Percentiles rank a stretch among this genome's conserved stretches.
Conservation (phyloP, 1,139 yeast species). For the Pichia terricola region DNA sequence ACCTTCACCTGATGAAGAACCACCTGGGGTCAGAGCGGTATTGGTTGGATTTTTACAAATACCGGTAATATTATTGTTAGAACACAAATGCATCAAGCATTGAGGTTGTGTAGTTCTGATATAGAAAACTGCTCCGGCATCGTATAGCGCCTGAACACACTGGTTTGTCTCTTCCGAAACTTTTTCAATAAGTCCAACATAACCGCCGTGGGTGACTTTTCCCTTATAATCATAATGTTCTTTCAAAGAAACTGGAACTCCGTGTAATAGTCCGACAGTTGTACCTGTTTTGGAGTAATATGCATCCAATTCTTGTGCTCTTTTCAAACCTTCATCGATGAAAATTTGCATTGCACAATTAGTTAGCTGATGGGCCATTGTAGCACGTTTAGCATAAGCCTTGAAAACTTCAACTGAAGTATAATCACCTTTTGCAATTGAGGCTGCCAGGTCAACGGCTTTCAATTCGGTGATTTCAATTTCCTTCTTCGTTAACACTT, state of each 20-base stretch:
- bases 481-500: constrained; percentile 25
- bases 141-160: constrained; percentile 39
- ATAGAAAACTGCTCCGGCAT: constrained; percentile 44
- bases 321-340: constrained; percentile 31
- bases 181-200: constrained; percentile 34
- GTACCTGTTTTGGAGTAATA: constrained; percentile 29
- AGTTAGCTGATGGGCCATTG: constrained; percentile 38
- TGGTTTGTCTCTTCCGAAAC: constrained; percentile 33
- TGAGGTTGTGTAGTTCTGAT: constrained; percentile 36
- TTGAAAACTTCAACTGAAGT: constrained; percentile 39
- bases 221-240: constrained; percentile 54
- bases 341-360: constrained; percentile 49
- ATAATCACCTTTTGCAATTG: constrained; percentile 27
- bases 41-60: constrained; percentile 41
- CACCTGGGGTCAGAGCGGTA: constrained; percentile 44
- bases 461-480: constrained; percentile 28
- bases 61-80: constrained; percentile 36
- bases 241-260: constrained; percentile 45
- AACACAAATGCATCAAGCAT: constrained; percentile 39
- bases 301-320: constrained; percentile 28
- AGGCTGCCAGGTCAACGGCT: constrained; percentile 29
- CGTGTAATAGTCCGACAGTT: constrained; percentile 40
- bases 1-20: constrained; percentile 71
- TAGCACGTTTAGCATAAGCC: constrained; percentile 46
- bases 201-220: constrained; percentile 46